Base-by-base conservation (phyloP, 495 filamentous ascomycete genomes). In the Tuber aestivum region DNA sequence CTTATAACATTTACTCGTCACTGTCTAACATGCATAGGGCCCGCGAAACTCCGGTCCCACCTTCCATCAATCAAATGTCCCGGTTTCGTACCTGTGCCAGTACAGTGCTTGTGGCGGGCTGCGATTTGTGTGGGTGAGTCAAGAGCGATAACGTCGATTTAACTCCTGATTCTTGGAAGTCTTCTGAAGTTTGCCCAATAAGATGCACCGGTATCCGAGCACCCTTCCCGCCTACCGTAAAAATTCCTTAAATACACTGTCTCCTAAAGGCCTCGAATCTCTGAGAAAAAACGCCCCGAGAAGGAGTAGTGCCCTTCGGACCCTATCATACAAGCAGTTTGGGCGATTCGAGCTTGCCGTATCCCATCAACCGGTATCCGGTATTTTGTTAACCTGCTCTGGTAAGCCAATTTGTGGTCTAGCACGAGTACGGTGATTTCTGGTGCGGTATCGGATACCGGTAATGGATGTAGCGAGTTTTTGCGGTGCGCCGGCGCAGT, bases 101-200 rank as follows among this genome's bases (percentile, higher is more conserved):
- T 40, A 40, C 20, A 5, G 27, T 35, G 2, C 56, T 75, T 78
- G 76, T 78, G 76, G 70, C 69, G 70, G 40, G 50, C 9, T 35
- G 38, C 70, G 75, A 77, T 77, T 76, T 76, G 69, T 40, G 27
- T 74, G 68, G 61, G 65, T 70, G 41, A 56, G 35, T 35, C 56
- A 35, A 35, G 14, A 35, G 35, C 56, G 56, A 65, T 35, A 35
- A 65, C 10, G 14, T 65, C 56, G 56, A 65, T 65, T 35, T 27
- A 35, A 35, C 27, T 27, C 35, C 56, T 65, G 27, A 5, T 65
- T 35, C 27, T 35, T 35, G 56, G 27, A 32, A 18, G 14, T 65
- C 56, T 32, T 65, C 56, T 65, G 12, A 65, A 32, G 56, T 65
- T 65, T 35, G 6, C 27, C 56, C 56, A 35, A 35, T 27, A 27